Conservation (phyloP, 371 early-diverging fungal species). For the Fennellomyces sp. region DNA sequence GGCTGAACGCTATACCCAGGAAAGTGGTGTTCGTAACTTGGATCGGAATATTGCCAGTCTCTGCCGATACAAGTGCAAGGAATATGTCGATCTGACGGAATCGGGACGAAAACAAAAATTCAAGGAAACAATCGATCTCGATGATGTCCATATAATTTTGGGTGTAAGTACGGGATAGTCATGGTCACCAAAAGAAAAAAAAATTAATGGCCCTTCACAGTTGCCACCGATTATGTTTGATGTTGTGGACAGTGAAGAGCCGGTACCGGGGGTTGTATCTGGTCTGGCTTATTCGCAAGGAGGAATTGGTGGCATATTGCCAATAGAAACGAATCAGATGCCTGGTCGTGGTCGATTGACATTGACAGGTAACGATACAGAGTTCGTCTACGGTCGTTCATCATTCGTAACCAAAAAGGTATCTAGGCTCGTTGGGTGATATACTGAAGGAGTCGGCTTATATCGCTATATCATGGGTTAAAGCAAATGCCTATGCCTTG, state of each 20-base stretch:
- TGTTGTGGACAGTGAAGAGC: conserved; percentile 49
- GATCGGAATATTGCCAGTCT: conserved; percentile 75
- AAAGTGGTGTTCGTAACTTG: conserved; percentile 82
- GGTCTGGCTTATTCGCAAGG: conserved; percentile 83
- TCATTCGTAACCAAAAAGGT: too few species aligned
- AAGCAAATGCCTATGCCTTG: conserved; percentile 67
- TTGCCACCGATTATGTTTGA: conserved; percentile 52
- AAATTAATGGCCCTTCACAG: too few species aligned
- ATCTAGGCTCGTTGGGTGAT: conserved; percentile 75
- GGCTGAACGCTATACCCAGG: conserved; percentile 74
- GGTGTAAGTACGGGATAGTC: conserved; percentile 60
- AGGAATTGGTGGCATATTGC: conserved; percentile 80
- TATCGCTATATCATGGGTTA: conserved; percentile 81
- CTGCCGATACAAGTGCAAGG: conserved; percentile 73
- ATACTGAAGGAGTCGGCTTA: conserved; percentile 89
- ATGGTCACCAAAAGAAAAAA: too few species aligned
- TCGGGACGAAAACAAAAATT: conserved; percentile 4
- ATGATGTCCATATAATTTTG: conserved; percentile 59
- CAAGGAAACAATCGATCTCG: conserved; percentile 19
- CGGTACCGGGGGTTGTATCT: conserved; percentile 75
- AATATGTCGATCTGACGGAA: conserved; percentile 55
- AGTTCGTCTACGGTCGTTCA: neutral
- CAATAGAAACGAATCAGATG: conserved; percentile 79
- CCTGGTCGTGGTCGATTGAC: conserved; percentile 74
- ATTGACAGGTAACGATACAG: conserved; percentile 57